A percentile compares a stretch with the other conserved stretches of the same genome.
These are phyloP conservation scores for Arthrobotrys iridis DNA, from an alignment of 2,329 filamentous ascomycete species.

Conservation along the genomic window DNA sequence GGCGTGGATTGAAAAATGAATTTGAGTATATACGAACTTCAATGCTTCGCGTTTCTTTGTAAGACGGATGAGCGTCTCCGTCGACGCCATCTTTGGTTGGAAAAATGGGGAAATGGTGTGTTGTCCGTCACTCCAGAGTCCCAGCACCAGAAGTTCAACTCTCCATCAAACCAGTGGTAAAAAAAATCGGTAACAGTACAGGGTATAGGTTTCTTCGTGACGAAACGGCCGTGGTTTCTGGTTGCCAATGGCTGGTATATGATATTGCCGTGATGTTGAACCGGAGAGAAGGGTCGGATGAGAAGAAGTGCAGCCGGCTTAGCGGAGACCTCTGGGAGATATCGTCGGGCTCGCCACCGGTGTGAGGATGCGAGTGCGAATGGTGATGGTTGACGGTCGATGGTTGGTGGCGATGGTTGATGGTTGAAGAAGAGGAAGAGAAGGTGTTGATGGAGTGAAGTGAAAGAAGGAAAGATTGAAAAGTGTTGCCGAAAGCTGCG, in stretches of 20 bases:
- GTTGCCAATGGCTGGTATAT: too few species aligned
- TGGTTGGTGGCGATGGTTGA: not conserved
- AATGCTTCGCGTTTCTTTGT: conserved; percentile 53
- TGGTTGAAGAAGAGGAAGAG: not conserved
- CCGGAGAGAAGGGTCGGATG: not conserved
- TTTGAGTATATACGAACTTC: conserved; percentile 33
- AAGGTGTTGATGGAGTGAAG: conserved; percentile 33
- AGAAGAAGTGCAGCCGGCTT: conserved; percentile 47
- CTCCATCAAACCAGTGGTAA: conserved; percentile 27
- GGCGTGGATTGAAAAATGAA: not conserved
- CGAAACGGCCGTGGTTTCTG: too few species aligned
- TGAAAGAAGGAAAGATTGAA: conserved; percentile 39
- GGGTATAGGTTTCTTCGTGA: too few species aligned
- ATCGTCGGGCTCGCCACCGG: not conserved
- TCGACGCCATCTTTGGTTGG: conserved; percentile 31
- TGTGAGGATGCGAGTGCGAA: not conserved
- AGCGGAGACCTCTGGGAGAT: conserved; percentile 42
- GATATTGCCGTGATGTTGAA: too few species aligned
- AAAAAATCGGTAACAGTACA: too few species aligned
- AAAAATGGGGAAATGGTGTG: too few species aligned
- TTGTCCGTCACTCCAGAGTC: conserved; percentile 17
- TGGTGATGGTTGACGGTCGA: conserved; percentile 1
- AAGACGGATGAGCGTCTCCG: conserved; percentile 36
- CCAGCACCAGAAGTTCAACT: not conserved
- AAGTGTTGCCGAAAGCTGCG: conserved; percentile 48